Evolutionary conservation across 164 flowering plant genomes (phyloP), one percentile per base, ranked within the genome.

Genomic region (Warburgia ugandensis): DNA sequence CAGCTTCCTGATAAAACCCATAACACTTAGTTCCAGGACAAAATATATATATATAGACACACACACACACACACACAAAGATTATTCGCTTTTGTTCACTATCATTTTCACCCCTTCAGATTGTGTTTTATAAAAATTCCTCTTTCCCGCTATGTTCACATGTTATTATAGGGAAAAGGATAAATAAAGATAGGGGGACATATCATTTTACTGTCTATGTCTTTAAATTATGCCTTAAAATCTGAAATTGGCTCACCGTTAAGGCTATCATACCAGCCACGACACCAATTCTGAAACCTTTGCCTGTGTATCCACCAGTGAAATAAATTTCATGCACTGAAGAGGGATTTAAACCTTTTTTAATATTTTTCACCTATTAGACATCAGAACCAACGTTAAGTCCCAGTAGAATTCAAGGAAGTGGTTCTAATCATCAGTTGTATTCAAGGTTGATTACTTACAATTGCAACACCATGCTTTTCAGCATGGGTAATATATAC

Each of bases 401-500:
- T 46, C 17, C 27, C 25, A 62, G n/a, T n/a, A n/a, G n/a, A n/a
- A n/a, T n/a, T n/a, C n/a, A n/a, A n/a, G n/a, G n/a, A n/a, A n/a
- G n/a, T n/a, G n/a, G n/a, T n/a, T n/a, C 29, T 27, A 35, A 2
- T 49, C 7, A 26, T 4, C 8, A 19, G 22, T 13, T 27, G 11
- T 12, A 10, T 17, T 30, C 23, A 37, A 29, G 11, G 17, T 35
- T 12, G 5, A 19, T 17, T 36, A 16, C 95, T 83, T 77, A 91
- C 96, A 61, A 81, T 92, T 61, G 33, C 58, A 42, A 92, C 96
- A 14, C 96, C 95, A n/a, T 77, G 25, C 65, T 83, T 77, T 1
- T 88, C 98, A 1, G 88, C 94, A 46, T 52, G 88, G 4, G 95
- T 85, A 38, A 88, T 67, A 59, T 71, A 92, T 21, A 92, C 98